phyloP scores from a whole-genome alignment of 306 rosid genomes.

The Pueraria montana region DNA sequence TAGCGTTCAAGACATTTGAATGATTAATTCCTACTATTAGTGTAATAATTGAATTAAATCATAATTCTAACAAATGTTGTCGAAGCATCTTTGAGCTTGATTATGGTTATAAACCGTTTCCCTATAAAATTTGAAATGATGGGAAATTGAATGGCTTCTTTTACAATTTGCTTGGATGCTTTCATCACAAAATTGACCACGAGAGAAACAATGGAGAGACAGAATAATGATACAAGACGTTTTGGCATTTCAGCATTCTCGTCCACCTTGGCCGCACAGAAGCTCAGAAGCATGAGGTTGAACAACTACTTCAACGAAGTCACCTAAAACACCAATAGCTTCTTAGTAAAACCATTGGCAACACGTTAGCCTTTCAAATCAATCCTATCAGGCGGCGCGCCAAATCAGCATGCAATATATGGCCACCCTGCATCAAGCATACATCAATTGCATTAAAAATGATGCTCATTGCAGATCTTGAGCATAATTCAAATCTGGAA shows the following conservation, averaged over 20 bases:
- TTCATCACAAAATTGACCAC: neutral
- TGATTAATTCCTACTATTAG: neutral
- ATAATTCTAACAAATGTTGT: neutral
- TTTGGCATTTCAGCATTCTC: conserved; percentile 21
- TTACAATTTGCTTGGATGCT: neutral
- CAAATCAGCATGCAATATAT: conserved; percentile 76
- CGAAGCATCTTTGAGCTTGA: neutral
- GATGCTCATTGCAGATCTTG: neutral
- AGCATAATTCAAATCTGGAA: conserved; percentile 32
- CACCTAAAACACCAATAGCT: conserved; percentile 12
- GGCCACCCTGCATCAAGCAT: conserved; percentile 74
- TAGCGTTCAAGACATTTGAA: neutral
- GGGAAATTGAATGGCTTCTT: neutral
- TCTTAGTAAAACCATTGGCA: neutral
- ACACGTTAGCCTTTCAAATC: conserved; percentile 39
- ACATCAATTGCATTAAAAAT: conserved; percentile 21
- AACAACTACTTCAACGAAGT: conserved; percentile 11
- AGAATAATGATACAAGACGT: neutral
- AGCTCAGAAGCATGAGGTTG: conserved; percentile 22
- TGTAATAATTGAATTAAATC: neutral
- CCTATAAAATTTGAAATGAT: neutral
- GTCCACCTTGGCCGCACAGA: neutral
- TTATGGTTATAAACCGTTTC: neutral
- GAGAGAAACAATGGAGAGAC: neutral
- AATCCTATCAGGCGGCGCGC: conserved; percentile 57